A percentile compares a stretch with the other conserved stretches of the same genome.
Evolutionary conservation across 2,329 filamentous ascomycete species (phyloP).

Genomic region (Knoxdaviesia capensis): DNA sequence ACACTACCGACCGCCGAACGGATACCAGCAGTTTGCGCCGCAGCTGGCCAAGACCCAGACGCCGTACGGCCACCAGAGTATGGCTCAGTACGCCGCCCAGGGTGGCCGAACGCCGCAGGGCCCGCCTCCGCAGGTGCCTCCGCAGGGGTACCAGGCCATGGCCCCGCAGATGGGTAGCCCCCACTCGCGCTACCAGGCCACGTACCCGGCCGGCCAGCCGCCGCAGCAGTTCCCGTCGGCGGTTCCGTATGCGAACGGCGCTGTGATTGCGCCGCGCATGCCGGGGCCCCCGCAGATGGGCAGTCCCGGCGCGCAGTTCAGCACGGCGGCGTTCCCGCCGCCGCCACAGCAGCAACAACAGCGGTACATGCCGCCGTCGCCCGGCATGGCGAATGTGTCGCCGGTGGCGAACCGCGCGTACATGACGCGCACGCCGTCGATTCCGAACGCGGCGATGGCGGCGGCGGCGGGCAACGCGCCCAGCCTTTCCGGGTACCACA

Average conservation of each 20-base stretch:
- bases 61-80: constrained; percentile 29
- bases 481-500: constrained; percentile 24
- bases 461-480: constrained; percentile 6
- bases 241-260: neutral
- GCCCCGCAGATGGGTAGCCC: too few species aligned
- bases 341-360: constrained; percentile 4
- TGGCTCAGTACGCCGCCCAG: constrained; percentile 20
- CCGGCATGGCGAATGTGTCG: constrained; percentile 4
- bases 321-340: neutral
- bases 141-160: too few species aligned
- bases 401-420: constrained; percentile 3
- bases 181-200: too few species aligned
- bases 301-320: too few species aligned
- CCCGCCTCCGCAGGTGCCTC: too few species aligned
- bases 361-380: constrained; percentile 1
- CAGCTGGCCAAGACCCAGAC: constrained; percentile 31
- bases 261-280: neutral
- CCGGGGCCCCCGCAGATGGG: too few species aligned
- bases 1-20: neutral
- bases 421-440: constrained; percentile 4
- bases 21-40: constrained; percentile 25
- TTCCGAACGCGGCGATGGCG: too few species aligned
- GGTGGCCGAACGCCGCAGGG: neutral
- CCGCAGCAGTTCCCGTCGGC: constrained; percentile 4
- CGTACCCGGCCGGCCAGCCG: neutral